These are phyloP conservation scores for Elaeagnus macrophylla DNA, from an alignment of 306 rosid species.

Conservation along the genomic window DNA sequence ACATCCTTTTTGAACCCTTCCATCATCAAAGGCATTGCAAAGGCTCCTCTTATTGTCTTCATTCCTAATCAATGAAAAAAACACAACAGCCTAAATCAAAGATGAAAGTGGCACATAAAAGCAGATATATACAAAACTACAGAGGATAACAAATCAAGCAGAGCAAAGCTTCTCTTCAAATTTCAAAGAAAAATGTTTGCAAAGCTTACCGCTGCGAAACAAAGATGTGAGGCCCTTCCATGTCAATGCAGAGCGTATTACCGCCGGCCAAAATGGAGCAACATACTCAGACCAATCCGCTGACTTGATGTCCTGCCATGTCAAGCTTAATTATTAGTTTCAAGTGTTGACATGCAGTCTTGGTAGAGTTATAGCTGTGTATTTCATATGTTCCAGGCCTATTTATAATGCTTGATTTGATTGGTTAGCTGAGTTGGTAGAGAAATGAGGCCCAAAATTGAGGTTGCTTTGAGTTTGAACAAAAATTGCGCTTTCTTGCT, in stretches of 20 bases:
- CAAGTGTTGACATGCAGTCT: neutral
- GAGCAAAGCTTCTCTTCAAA: neutral
- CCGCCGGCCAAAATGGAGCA: slow-evolving; percentile 97
- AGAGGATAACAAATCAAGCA: too few relatives aligned
- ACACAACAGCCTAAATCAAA: neutral
- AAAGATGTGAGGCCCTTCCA: slow-evolving; percentile 79
- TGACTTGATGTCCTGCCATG: slow-evolving; percentile 57
- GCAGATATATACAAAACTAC: too few relatives aligned
- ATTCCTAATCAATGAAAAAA: slow-evolving; percentile 30
- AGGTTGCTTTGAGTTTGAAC: too few relatives aligned
- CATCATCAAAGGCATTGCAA: slow-evolving; percentile 92
- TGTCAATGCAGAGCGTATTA: slow-evolving; percentile 68
- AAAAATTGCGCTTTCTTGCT: too few relatives aligned
- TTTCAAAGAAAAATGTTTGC: neutral
- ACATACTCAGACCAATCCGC: slow-evolving; percentile 80
- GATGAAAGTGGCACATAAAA: neutral
- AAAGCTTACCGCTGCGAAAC: slow-evolving; percentile 43
- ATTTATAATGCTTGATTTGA: too few relatives aligned
- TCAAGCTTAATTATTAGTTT: neutral
- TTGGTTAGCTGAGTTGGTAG: too few relatives aligned
- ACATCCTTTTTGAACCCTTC: slow-evolving; percentile 73
- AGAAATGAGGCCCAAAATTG: too few relatives aligned
- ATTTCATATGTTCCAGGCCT: too few relatives aligned
- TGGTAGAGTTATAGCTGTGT: too few relatives aligned
- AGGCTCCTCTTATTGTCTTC: slow-evolving; percentile 77